Evolutionary conservation across 75 land plant genomes (phyloP).

Genomic region (Picea sitchensis): DNA sequence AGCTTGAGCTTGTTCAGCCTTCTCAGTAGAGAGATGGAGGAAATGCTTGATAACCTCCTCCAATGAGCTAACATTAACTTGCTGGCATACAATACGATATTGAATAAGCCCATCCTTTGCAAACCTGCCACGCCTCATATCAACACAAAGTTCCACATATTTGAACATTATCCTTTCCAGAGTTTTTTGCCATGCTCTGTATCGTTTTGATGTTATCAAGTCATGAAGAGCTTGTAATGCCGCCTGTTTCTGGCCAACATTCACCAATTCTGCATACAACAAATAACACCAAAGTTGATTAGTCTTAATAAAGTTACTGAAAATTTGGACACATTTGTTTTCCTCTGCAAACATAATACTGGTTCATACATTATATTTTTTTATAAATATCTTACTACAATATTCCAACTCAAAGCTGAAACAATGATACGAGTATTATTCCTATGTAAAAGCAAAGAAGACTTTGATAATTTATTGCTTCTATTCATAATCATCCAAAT

Average conservation of each 20-base stretch:
- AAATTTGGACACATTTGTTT: no score
- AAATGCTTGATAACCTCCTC: constrained; percentile 96
- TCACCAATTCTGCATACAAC: constrained; percentile 68
- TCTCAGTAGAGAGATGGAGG: constrained; percentile 80
- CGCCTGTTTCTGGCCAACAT: constrained; percentile 91
- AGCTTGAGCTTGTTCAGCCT: constrained; percentile 81
- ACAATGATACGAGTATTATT: no score
- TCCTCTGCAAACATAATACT: no score
- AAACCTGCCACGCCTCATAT: constrained; percentile 83
- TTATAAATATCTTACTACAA: no score
- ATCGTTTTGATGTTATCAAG: constrained; percentile 76
- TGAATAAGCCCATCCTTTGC: constrained; percentile 97
- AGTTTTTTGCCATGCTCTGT: constrained; percentile 89
- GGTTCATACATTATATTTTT: no score
- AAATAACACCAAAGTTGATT: no score
- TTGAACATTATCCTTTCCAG: constrained; percentile 90
- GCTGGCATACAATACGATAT: constrained; percentile 92
- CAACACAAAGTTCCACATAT: constrained; percentile 94
- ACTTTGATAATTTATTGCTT: no score
- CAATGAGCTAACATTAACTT: constrained; percentile 86
- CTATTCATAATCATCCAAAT: no score
- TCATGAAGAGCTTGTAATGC: constrained; percentile 87
- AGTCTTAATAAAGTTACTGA: no score
- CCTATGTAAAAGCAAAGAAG: no score
- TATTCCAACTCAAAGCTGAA: no score